Evolutionary conservation across 805 yeast species (phyloP), one percentile per base, ranked within the genome.

Genomic region (Sugiyamaella valdiviana): DNA sequence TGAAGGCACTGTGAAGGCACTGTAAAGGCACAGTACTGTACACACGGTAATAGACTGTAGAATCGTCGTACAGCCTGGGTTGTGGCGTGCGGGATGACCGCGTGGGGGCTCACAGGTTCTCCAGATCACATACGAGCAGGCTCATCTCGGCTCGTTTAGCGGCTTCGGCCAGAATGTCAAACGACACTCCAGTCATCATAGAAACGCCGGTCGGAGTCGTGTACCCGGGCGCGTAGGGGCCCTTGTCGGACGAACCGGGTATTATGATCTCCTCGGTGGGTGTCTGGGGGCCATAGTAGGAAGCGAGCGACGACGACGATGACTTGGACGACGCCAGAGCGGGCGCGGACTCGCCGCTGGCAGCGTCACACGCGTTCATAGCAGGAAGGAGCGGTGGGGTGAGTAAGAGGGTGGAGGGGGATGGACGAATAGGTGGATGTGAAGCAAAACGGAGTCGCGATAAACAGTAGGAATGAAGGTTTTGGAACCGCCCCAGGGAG

Each of bases 81-180:
- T n/a, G n/a, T n/a, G n/a, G n/a, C n/a, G n/a, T n/a, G n/a, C n/a
- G n/a, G n/a, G n/a, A n/a, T n/a, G 9, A 23, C 26, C 6, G 6
- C 26, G 10, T 23, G 43, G 19, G 22, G n/a, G 21, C 20, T 36
- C 29, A 51, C 9, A 53, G 39, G 5, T 40, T 50, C 41, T 53
- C 54, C 6, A 63, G 44, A 41, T 63, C 66, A 19, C 50, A 48
- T n/a, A 59, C 51, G 36, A 63, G 48, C 19, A 56, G 53, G 20
- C 59, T 61, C 57, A 63, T 58, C 47, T 63, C 65, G 9, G 67
- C 67, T 41, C 66, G 42, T 41, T 55, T 52, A 19, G 66, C 67
- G 0, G 67, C 67, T 40, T 63, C 68, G 24, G 58, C 61, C 12
- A 63, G 54, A 12, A 63, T 55, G 48, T 63, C 63, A 16, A 57